phyloP scores from a whole-genome alignment of 768 basidiomycete species.

The Tremella fuciformis region DNA sequence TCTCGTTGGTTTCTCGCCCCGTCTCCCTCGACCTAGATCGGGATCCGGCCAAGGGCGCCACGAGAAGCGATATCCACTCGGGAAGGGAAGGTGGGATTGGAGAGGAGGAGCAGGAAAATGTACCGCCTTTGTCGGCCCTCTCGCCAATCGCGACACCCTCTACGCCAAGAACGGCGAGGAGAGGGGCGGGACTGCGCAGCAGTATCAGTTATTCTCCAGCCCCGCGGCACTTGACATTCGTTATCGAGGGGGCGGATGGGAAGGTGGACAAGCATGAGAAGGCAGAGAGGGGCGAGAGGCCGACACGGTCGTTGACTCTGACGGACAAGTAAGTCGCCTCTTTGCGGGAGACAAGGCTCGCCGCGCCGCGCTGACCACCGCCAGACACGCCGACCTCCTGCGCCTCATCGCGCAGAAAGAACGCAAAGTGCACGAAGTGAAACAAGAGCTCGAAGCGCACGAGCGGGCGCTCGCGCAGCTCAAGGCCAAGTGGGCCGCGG shows the following conservation, averaged over 20 bases:
- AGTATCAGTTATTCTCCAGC: constrained; percentile 39
- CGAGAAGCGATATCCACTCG: background rate
- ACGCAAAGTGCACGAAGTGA: constrained; percentile 36
- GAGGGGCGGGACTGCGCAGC: constrained; percentile 13
- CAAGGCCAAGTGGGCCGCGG: constrained; percentile 37
- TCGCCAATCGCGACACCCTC: constrained; percentile 2
- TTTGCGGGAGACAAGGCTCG: background rate
- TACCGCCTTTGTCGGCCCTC: background rate
- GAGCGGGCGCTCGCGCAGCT: constrained; percentile 35
- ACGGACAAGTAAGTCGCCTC: constrained; percentile 34
- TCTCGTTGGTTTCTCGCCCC: constrained; percentile 2
- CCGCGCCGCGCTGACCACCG: background rate
- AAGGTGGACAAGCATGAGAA: background rate
- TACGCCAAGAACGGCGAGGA: constrained; percentile 13
- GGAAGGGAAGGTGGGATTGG: background rate
- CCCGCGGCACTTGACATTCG: constrained; percentile 1
- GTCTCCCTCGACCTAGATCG: background rate
- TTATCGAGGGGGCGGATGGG: too few species aligned
- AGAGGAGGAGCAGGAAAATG: background rate
- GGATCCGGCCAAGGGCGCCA: background rate
- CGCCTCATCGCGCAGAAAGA: constrained; percentile 43
- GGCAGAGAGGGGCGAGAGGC: constrained; percentile 14
- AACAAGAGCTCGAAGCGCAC: constrained; percentile 37
- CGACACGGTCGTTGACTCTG: constrained; percentile 9
- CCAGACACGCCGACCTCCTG: constrained; percentile 42